Evolutionary conservation across 345 rosid species (phyloP), one percentile per base, ranked within the genome.

Genomic region (Iberis pinnata): DNA sequence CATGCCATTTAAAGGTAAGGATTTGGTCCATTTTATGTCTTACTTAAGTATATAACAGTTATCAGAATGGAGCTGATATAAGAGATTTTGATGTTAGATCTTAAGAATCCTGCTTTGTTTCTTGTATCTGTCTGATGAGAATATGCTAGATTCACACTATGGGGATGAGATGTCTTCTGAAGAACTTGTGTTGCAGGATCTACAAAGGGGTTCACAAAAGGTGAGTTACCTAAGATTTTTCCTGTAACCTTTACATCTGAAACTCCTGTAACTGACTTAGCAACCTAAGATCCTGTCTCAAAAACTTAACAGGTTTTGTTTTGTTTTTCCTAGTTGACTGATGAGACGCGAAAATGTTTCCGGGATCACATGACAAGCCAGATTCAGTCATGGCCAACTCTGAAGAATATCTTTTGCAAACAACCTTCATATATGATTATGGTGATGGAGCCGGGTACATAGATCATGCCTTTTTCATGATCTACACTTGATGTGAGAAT

Each of bases 281-380:
- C 43, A 43, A 17, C 44, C 11, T 41, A 29, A n/a, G 60, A n/a
- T 51, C 45, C 45, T n/a, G 43, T 51, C 20, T 36, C 39, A 3
- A 8, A 26, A 7, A 22, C 25, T 22, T 26, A 4, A 55, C 20
- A n/a, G 6, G 20, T 35, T 42, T 31, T 13, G 17, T 14, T 29
- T 29, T 29, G 7, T 29, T 2, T 20, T 14, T 33, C 12, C 13
- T 78, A 90, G 98, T 65, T 90, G 63, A 69, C 70, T 2, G 71
- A 76, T 46, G 69, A 74, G 66, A 75, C 82, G 9, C 75, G 96
- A 14, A 78, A 80, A 38, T 82, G 95, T 72, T 74, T 90, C 47
- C 83, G 89, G 15, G 90, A 84, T 74, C 97, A 39, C 71, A 72
- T 44, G 72, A 60, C 7, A 60, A 60, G 39, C 6, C 27, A 9